Evolutionary conservation across 1,284 basidiomycete genomes (phyloP).

Genomic region (Boletellus deceptivus): DNA sequence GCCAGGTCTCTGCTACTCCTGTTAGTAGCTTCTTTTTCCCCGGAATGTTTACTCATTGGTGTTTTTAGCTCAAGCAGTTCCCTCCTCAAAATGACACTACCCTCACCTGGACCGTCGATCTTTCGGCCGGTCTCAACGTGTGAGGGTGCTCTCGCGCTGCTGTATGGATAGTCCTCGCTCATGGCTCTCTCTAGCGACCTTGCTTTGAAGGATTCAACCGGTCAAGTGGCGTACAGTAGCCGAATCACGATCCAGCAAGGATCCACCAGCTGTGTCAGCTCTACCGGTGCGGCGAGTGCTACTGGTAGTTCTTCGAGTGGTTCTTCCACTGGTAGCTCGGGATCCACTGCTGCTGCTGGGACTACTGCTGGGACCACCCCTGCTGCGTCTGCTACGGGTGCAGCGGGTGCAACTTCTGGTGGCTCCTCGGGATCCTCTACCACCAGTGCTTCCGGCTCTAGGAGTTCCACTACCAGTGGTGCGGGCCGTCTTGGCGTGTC

Average conservation of each 20-base stretch:
- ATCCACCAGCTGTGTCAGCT: constrained; percentile 30
- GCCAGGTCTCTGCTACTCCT: constrained; percentile 52
- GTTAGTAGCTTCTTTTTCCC: constrained; percentile 32
- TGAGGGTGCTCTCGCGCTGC: constrained; percentile 28
- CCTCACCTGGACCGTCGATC: constrained; percentile 63
- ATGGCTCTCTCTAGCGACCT: constrained; percentile 42
- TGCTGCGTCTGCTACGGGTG: background rate
- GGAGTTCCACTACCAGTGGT: constrained; percentile 25
- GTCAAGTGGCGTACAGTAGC: constrained; percentile 56
- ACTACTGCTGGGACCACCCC: background rate
- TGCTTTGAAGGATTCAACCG: constrained; percentile 58
- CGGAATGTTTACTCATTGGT: background rate
- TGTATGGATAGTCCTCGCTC: background rate
- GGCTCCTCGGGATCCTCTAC: constrained; percentile 9
- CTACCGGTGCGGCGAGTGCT: constrained; percentile 4
- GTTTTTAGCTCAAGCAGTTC: constrained; percentile 53
- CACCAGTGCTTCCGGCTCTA: constrained; percentile 9
- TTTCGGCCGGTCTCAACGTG: constrained; percentile 53
- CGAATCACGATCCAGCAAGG: constrained; percentile 50
- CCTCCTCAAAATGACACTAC: constrained; percentile 43
- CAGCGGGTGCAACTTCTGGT: background rate
- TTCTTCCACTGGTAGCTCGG: constrained; percentile 14
- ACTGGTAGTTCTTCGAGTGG: constrained; percentile 3
- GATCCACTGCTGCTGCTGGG: background rate
- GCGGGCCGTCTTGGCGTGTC: constrained; percentile 32